Evolutionary conservation across 164 flowering plant species (phyloP), one percentile per base, ranked within the genome.

Genomic region (Sedum album): DNA sequence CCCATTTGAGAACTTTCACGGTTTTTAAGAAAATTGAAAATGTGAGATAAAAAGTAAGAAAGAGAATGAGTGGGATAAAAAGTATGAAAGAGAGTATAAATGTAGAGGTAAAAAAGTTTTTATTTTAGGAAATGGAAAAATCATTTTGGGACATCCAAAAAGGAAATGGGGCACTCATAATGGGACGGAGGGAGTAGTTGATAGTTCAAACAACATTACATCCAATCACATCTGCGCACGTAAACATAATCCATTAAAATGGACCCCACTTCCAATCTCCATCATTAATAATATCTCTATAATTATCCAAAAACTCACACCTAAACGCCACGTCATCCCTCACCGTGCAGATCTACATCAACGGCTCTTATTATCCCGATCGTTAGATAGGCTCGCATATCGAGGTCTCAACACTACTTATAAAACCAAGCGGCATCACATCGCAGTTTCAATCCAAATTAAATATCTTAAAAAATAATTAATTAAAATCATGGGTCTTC

Each of bases 401-500:
- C 31, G 26, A 55, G 60, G 14, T 31, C 60, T 55, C 60, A n/a
- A 23, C 33, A 5, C 62, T 33, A 28, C 62, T 15, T 57, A 57
- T 26, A 57, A 28, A 28, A 5, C 11, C 28, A 30, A 6, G 8
- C 33, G 1, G 48, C 48, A 15, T 44, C n/a, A 53, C 62, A 26
- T 17, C 15, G 18, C 48, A 44, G 2, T 23, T 11, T 6, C n/a
- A 18, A 2, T 15, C 31, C 18, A 57, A 15, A 28, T 13, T 53
- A 21, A 53, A 23, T 53, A 53, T 53, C 60, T 23, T 11, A 26
- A 25, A 55, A 1, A 51, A n/a, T 5, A 51, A 41, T 41, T 41
- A 5, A 41, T 5, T 41, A 8, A 41, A 65, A 71, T 55, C 67
- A 90, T 93, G 98, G 81, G 95, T 6, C 76, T 93, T 2, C 80